These are phyloP conservation scores for Arthromyces matolae DNA, from an alignment of 768 basidiomycete genomes.

Conservation along the genomic window DNA sequence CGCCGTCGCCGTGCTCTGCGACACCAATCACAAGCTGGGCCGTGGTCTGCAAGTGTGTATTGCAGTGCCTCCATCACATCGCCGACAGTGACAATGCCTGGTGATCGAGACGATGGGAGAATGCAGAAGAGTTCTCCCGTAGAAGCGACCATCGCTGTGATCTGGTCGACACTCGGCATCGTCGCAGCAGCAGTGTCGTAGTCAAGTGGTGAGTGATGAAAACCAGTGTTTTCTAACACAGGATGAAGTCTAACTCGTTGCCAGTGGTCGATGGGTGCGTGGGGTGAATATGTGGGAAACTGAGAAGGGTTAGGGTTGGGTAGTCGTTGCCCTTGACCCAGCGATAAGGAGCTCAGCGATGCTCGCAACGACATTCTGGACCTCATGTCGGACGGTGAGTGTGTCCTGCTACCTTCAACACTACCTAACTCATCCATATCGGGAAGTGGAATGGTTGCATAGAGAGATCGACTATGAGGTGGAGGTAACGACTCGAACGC, in stretches of 20 bases:
- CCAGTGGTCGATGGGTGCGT: neutral
- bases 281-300: neutral
- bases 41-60: neutral
- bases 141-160: conserved; percentile 1
- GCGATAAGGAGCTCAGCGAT: neutral
- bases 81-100: conserved; percentile 3
- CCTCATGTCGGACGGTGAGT: neutral
- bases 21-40: neutral
- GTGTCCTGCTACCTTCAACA: neutral
- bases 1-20: neutral
- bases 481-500: neutral
- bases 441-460: conserved; percentile 12
- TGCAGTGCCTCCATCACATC: conserved; percentile 10
- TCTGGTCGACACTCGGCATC: conserved; percentile 5
- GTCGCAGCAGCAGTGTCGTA: conserved; percentile 2
- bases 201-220: neutral
- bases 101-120: neutral
- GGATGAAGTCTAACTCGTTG: neutral
- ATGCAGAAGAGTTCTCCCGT: conserved; percentile 6
- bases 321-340: neutral
- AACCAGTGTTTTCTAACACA: neutral
- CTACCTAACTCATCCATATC: neutral
- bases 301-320: conserved; percentile 3
- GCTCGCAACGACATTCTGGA: neutral
- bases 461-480: conserved; percentile 8